Evolutionary conservation across 2,329 filamentous ascomycete species (phyloP).

Genomic region (Acrodontium crateriforme): DNA sequence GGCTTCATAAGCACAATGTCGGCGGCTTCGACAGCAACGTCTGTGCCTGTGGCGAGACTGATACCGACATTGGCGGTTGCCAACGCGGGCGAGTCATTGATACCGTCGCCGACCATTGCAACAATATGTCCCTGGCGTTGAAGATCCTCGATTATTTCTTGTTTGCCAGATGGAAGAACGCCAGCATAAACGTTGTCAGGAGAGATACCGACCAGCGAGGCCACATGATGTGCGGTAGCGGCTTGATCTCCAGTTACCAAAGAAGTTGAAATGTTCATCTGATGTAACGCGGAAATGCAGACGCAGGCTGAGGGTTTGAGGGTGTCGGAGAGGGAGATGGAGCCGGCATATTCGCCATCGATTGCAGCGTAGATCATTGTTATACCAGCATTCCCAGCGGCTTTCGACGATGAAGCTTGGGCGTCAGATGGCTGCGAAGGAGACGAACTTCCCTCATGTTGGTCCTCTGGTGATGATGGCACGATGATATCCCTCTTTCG

Average conservation of each 20-base stretch:
- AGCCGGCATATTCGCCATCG: conserved; percentile 65
- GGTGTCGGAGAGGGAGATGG: conserved; percentile 73
- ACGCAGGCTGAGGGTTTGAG: conserved; percentile 79
- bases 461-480: conserved; percentile 38
- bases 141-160: conserved; percentile 64
- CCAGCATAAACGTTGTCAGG: conserved; percentile 65
- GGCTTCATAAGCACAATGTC: conserved; percentile 92
- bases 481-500: conserved; percentile 54
- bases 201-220: conserved; percentile 67
- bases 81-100: conserved; percentile 93
- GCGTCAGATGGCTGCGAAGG: too few relatives aligned
- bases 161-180: conserved; percentile 85
- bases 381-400: conserved; percentile 48
- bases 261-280: conserved; percentile 73
- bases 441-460: conserved; percentile 32
- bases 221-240: conserved; percentile 72
- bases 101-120: conserved; percentile 95
- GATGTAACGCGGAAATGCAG: conserved; percentile 65
- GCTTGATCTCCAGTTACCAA: conserved; percentile 90
- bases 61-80: conserved; percentile 89
- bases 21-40: conserved; percentile 94
- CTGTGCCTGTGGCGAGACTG: conserved; percentile 80
- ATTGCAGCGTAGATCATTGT: conserved; percentile 90
- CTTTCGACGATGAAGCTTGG: conserved; percentile 8
- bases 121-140: conserved; percentile 64